Evolutionary conservation across 1,139 yeast species (phyloP), one percentile per base, ranked within the genome.

Genomic region (Blastobotrys apis): DNA sequence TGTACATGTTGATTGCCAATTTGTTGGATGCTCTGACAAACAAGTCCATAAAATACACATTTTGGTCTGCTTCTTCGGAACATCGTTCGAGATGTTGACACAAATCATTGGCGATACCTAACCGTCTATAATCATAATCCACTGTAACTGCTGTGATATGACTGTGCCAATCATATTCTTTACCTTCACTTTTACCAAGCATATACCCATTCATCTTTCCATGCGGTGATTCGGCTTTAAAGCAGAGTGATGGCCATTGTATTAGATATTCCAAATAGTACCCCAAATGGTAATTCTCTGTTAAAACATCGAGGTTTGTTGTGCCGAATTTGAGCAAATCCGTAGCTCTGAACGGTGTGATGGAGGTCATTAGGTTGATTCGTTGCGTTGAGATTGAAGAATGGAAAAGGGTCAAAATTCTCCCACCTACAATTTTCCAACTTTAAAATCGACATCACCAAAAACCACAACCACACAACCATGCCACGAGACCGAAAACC

Each of bases 171-270:
- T 88, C 94, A 44, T 74, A 77, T 15, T 74, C 78, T 19, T 71
- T 68, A 1, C 98, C 98, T 64, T 94, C 98, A 2, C 95, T 82
- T 64, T 94, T 94, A n/a, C 94, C 98, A 78, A 94, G 81, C 94
- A 94, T 66, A 51, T 66, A 66, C 5, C 70, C 71, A 1, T 64
- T 55, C 33, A 58, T 56, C 20, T 49, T 33, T 21, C 55, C 57
- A 17, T 46, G 47, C 3, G 60, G 55, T 47, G 81, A 78, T 5
- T 66, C 66, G 12, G 90, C 78, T 61, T 86, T 84, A 74, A 88
- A 90, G 65, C 90, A 84, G 46, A 94, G 69, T 26, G 88, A 74
- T 3, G 98, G 97, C 97, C 97, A 90, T 41, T 75, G 73, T 10
- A 80, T 74, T 44, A 94, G 70, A 58, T 94, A 94, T 53, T 86